Percentiles rank a stretch among this genome's conserved stretches.
Conservation (phyloP, 2,329 filamentous ascomycete species). For the Lecanicillium sp. region DNA sequence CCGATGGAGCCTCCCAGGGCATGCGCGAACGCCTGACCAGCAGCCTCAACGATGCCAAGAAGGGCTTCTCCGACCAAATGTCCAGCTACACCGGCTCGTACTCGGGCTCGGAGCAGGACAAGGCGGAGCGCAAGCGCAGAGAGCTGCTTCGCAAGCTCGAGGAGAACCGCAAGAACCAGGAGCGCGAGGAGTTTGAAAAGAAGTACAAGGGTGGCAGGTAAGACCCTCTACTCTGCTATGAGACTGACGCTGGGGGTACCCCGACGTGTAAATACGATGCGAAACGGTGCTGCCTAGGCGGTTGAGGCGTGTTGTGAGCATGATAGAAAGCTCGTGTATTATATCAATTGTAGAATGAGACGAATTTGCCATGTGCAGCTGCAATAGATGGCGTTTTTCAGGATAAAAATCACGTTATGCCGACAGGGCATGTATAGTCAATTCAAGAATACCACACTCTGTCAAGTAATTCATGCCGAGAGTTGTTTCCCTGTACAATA, state of each 20-base stretch:
- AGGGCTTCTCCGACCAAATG: conserved; percentile 26
- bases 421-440: too few relatives aligned
- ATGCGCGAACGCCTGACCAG: conserved; percentile 23
- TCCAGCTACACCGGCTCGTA: conserved; percentile 27
- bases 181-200: conserved; percentile 29
- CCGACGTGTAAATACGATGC: conserved; percentile 5
- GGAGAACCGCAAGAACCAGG: conserved; percentile 24
- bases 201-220: conserved; percentile 29
- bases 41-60: conserved; percentile 28
- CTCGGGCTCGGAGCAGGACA: conserved; percentile 22
- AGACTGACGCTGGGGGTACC: too few relatives aligned
- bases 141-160: conserved; percentile 27
- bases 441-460: too few relatives aligned
- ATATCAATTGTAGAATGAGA: too few relatives aligned
- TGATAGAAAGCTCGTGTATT: too few relatives aligned
- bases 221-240: conserved; percentile 9
- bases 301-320: too few relatives aligned
- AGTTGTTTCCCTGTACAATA: too few relatives aligned
- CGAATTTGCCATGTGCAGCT: too few relatives aligned
- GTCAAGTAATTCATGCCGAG: too few relatives aligned
- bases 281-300: too few relatives aligned
- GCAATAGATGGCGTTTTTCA: too few relatives aligned
- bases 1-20: conserved; percentile 15
- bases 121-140: conserved; percentile 26
- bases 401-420: too few relatives aligned